Base-by-base conservation (phyloP, 805 yeast species). In the Teunomyces kruisii region DNA sequence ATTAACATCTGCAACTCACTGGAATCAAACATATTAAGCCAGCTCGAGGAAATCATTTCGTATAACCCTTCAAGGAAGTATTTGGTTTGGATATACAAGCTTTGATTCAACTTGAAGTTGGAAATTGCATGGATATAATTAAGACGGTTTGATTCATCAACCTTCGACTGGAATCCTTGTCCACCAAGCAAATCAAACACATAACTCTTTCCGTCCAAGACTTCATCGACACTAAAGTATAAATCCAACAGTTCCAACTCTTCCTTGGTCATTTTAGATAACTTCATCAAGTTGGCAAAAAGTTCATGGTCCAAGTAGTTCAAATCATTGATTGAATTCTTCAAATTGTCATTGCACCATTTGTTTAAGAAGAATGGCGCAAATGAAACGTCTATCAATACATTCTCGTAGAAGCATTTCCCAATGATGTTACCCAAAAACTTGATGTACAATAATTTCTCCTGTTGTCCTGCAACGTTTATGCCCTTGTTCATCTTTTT, bases 11-110 rank as follows among this genome's bases (percentile, higher is more conserved):
- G 96, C 12, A 94, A 64, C 57, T 94, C 98, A 30, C 69, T 69
- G 0, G 96, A 84, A 56, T 88, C 88, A 67, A 92, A 94, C 84
- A 92, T 81, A 17, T 78, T 77, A 38, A 92, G 69, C 96, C 97
- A 89, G 31, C 74, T 74, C 1, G 84, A 80, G 9, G 83, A 74
- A 22, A 94, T 81, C 14, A 92, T 70, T 45, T 77, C 78, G 52
- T 75, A 78, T 39, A 94, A 60, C 0, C 99, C 99, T 10, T 72
- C 75, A 29, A 91, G 65, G 58, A 88, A 86, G 32, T 76, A 71
- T 27, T 70, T 69, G 0, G 88, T 77, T 54, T 84, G 92, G 2
- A 75, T 58, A n/a, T 73, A 64, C 16, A 85, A 68, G 12, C 79
- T 72, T 33, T 71, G 75, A 62, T 89, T 88, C 46, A 94, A 69